Conservation (phyloP, 148 eudicot species). For the Fagopyrum tataricum region DNA sequence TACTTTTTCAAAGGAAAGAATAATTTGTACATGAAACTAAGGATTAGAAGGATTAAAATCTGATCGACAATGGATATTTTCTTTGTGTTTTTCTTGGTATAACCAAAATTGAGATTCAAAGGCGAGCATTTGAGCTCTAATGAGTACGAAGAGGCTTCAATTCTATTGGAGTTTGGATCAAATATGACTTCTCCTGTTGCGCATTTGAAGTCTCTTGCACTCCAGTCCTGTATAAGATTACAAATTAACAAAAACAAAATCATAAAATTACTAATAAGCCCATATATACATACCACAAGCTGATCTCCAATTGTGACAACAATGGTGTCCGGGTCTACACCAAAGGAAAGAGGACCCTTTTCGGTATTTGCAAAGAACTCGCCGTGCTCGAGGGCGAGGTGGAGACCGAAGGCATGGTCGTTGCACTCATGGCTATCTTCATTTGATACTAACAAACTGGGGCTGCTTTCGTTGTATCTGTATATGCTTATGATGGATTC, state of each 20-base stretch:
- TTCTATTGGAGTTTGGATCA: slow-evolving; percentile 31
- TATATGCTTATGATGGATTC: slow-evolving; percentile 49
- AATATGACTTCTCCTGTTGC: slow-evolving; percentile 40
- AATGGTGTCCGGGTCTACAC: slow-evolving; percentile 39
- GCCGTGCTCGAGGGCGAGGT: slow-evolving; percentile 41
- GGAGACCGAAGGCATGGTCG: slow-evolving; percentile 50
- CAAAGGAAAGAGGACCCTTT: slow-evolving; percentile 39
- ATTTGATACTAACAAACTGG: slow-evolving; percentile 24
- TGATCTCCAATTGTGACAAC: slow-evolving; percentile 60
- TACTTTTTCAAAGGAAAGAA: neutral
- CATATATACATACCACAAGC: slow-evolving; percentile 36
- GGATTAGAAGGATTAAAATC: slow-evolving; percentile 30
- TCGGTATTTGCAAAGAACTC: slow-evolving; percentile 45
- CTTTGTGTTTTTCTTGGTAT: slow-evolving; percentile 29
- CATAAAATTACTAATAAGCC: neutral
- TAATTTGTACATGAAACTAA: slow-evolving; percentile 31
- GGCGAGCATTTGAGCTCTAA: slow-evolving; percentile 61
- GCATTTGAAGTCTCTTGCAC: slow-evolving; percentile 44
- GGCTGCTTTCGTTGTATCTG: slow-evolving; percentile 40
- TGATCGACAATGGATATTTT: slow-evolving; percentile 52
- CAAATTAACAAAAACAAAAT: neutral
- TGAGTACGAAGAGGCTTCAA: slow-evolving; percentile 36
- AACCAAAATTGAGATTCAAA: slow-evolving; percentile 33
- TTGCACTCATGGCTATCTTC: slow-evolving; percentile 28
- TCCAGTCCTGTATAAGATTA: slow-evolving; percentile 45